phyloP scores from a whole-genome alignment of 306 rosid genomes.

The Styphnolobium japonicum region DNA sequence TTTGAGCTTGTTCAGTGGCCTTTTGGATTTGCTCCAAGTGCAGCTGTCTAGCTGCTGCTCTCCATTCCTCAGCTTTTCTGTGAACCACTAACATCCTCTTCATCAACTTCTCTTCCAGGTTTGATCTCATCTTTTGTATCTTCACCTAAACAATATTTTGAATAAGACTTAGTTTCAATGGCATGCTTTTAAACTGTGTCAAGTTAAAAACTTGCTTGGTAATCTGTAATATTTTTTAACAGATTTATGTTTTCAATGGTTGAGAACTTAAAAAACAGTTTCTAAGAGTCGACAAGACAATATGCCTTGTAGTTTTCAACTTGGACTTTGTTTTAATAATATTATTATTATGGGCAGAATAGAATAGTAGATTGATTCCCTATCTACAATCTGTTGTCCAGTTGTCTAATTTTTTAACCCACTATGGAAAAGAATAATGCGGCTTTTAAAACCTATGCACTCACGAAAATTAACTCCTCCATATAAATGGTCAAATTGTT shows the following conservation, averaged over 20 bases:
- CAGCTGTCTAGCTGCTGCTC: conserved; percentile 65
- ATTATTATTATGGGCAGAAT: neutral
- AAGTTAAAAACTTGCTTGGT: conserved; percentile 1
- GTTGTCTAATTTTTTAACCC: conserved; percentile 5
- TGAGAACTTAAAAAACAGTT: neutral
- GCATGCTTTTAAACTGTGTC: neutral
- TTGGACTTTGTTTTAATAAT: conserved; percentile 5
- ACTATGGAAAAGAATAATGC: neutral
- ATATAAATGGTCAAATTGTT: neutral
- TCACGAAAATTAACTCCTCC: neutral
- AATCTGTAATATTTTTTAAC: neutral
- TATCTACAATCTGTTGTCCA: neutral
- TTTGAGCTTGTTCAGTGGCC: conserved; percentile 55
- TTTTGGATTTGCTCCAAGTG: conserved; percentile 72
- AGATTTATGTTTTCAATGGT: conserved; percentile 25
- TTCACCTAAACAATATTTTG: conserved; percentile 55
- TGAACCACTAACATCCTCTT: conserved; percentile 78
- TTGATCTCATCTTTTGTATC: conserved; percentile 89
- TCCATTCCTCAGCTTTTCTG: conserved; percentile 89
- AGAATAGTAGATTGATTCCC: conserved; percentile 14
- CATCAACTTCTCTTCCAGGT: conserved; percentile 92
- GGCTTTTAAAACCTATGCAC: neutral
- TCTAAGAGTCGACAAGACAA: neutral
- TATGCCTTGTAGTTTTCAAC: conserved; percentile 23
- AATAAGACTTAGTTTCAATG: conserved; percentile 3